phyloP scores from a whole-genome alignment of 2,329 filamentous ascomycete species.

The Cercospora janseana region DNA sequence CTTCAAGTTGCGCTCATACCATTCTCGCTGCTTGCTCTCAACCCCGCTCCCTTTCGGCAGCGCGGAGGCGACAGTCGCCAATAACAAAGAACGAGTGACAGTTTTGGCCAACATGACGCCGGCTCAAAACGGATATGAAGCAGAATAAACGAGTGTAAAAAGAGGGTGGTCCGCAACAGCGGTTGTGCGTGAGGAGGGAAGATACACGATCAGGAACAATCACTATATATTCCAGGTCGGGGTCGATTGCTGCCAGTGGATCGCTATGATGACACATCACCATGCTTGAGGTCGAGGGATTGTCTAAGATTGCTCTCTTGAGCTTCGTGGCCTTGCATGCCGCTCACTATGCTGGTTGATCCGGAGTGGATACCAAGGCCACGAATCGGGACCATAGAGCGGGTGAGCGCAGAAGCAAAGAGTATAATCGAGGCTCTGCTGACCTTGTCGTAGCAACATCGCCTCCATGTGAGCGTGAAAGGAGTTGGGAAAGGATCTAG shows the following conservation, averaged over 20 bases:
- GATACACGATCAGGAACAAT: constrained; percentile 1
- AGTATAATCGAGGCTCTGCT: not conserved
- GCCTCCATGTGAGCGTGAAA: not conserved
- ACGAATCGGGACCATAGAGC: not conserved
- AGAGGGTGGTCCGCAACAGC: constrained; percentile 15
- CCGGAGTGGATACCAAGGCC: constrained; percentile 3
- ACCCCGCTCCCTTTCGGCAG: constrained; percentile 11
- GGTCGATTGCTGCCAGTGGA: constrained; percentile 5
- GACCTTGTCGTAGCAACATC: not conserved
- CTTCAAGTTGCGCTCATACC: constrained; percentile 37
- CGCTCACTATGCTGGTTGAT: not conserved
- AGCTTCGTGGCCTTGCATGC: constrained; percentile 7
- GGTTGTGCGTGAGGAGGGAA: constrained; percentile 14
- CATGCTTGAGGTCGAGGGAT: constrained; percentile 12
- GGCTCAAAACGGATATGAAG: constrained; percentile 13
- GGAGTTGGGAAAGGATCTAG: constrained; percentile 1
- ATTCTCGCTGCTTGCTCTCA: constrained; percentile 11
- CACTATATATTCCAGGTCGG: constrained; percentile 18
- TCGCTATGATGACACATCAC: constrained; percentile 11
- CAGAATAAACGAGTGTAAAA: constrained; percentile 19
- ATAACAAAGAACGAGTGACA: constrained; percentile 23
- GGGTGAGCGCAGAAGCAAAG: not conserved
- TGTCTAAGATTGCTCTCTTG: constrained; percentile 15
- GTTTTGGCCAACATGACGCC: constrained; percentile 18
- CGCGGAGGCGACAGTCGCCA: constrained; percentile 16